A percentile compares a stretch with the other conserved stretches of the same genome.
These are phyloP conservation scores for Lycium ferocissimum DNA, from an alignment of 257 asterid genomes.

Conservation along the genomic window DNA sequence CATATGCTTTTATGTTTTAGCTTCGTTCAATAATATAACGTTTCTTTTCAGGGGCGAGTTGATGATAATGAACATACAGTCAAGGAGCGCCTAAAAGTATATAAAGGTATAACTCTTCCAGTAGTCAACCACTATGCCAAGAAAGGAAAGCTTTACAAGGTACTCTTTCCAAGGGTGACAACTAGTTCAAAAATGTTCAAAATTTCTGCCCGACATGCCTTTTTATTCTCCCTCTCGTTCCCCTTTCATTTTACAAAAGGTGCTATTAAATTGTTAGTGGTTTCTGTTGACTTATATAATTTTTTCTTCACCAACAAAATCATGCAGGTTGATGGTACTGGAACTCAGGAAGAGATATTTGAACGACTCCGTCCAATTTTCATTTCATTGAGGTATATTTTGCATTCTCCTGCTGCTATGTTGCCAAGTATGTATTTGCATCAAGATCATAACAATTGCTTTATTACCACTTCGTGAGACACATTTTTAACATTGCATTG, in stretches of 20 bases:
- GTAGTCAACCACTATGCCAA: slow-evolving; percentile 78
- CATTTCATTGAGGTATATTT: slow-evolving; percentile 60
- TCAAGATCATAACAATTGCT: slow-evolving; percentile 1
- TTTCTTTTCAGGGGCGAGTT: slow-evolving; percentile 72
- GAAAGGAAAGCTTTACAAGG: slow-evolving; percentile 90
- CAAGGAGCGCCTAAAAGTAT: slow-evolving; percentile 77
- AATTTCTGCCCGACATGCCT: not conserved
- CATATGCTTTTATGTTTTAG: slow-evolving; percentile 20
- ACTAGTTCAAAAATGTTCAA: slow-evolving; percentile 11
- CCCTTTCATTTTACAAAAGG: not conserved
- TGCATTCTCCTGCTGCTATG: not conserved
- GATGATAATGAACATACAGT: slow-evolving; percentile 93
- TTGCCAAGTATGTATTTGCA: not conserved
- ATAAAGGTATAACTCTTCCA: slow-evolving; percentile 75
- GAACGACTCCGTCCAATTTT: slow-evolving; percentile 75
- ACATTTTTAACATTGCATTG: not conserved
- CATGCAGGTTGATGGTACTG: slow-evolving; percentile 84
- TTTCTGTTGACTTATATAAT: not conserved
- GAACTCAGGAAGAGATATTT: slow-evolving; percentile 85
- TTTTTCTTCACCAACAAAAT: not conserved
- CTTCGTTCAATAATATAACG: slow-evolving; percentile 7
- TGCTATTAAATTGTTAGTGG: not conserved
- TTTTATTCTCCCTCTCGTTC: not conserved
- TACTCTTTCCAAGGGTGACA: slow-evolving; percentile 42
- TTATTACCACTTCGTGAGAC: not conserved